Evolutionary conservation across 257 asterid species (phyloP), one percentile per base, ranked within the genome.

Genomic region (Solanum tacnaense): DNA sequence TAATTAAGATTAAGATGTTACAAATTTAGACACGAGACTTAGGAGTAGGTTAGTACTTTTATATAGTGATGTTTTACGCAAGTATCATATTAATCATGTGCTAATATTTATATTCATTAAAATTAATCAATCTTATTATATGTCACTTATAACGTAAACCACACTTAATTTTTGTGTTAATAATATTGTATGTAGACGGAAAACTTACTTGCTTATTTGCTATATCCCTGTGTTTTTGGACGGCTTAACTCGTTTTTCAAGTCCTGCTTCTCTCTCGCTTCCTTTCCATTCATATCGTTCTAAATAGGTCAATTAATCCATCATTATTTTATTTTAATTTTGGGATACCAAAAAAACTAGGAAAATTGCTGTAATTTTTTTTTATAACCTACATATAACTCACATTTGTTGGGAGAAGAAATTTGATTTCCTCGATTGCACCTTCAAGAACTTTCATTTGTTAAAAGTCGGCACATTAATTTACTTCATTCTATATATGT

Each of bases 221-320:
- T 41, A 3, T 41, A 41, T 41, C 0, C 49, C 49, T 2, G 15
- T 41, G 49, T 41, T 41, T 41, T 41, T 41, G 5, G 0, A 11
- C 4, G 15, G 15, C 2, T 41, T 41, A 41, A 0, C 49, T 41
- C 5, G 0, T 41, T 41, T 41, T 41, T 41, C 49, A 11, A 41
- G 15, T 41, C 49, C 0, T 11, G 15, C 0, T 41, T 41, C 15
- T 41, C 49, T 41, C 15, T 41, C 49, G 0, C 15, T 0, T 41
- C 49, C 15, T 11, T 41, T 41, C 0, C 49, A 41, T 41, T 41
- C 0, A 41, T 41, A 3, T 41, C 2, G 49, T 41, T 41, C 49
- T 41, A 41, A 41, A 10, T 1, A 41, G 1, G 13, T 38, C 9
- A 16, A 18, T 49, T 49, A 49, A 16, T 16, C 60, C 60, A 49